phyloP scores from a whole-genome alignment of 768 basidiomycete species.

The Leccinum disarticulatum region DNA sequence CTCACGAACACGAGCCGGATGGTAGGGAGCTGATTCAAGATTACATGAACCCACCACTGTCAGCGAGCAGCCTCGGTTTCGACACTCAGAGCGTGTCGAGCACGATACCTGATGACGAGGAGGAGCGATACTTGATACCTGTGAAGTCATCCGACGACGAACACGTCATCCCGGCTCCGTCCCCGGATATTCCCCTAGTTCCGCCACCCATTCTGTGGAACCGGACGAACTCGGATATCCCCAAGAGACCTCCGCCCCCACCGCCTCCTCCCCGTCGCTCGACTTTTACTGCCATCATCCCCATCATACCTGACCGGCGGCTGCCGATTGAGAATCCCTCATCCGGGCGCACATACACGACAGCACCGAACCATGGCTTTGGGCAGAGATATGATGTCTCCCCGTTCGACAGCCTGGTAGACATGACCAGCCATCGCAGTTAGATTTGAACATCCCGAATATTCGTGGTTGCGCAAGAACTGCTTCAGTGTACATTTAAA shows the following conservation, averaged over 20 bases:
- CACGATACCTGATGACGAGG: constrained; percentile 44
- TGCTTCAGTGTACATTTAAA: constrained; percentile 55
- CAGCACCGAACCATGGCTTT: constrained; percentile 32
- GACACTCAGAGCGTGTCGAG: constrained; percentile 44
- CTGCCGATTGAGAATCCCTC: constrained; percentile 15
- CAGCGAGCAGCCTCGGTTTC: constrained; percentile 23
- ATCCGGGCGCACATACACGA: constrained; percentile 23
- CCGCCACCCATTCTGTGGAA: constrained; percentile 23
- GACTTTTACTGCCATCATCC: constrained; percentile 30
- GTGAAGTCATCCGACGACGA: constrained; percentile 28
- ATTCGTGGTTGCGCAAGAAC: constrained; percentile 62
- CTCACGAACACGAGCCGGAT: constrained; percentile 22
- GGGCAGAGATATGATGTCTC: constrained; percentile 43
- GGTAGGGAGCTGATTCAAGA: constrained; percentile 22
- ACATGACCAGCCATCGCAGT: constrained; percentile 46
- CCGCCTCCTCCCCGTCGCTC: constrained; percentile 65
- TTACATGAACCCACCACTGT: constrained; percentile 24
- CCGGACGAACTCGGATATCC: constrained; percentile 23
- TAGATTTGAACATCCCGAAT: constrained; percentile 63
- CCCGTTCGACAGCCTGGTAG: constrained; percentile 65
- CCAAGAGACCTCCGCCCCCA: constrained; percentile 53
- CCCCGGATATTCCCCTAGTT: constrained; percentile 7
- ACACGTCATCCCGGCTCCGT: constrained; percentile 24
- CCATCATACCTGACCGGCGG: constrained; percentile 50
- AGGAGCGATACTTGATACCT: constrained; percentile 37